Base-by-base conservation (phyloP, 768 basidiomycete species). In the Boletus rubescentipes region DNA sequence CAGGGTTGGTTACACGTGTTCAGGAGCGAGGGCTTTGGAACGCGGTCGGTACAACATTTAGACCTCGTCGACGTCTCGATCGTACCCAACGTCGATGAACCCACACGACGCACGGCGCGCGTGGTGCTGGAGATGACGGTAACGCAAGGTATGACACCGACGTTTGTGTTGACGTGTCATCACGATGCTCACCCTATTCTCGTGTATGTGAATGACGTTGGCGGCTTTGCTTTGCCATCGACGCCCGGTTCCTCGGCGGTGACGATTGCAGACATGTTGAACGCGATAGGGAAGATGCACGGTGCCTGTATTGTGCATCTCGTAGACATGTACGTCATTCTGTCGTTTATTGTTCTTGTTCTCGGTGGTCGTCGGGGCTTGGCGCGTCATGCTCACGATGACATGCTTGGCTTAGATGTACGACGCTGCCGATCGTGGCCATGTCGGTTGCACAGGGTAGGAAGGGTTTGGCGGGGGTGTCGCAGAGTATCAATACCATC, bases 41-140 rank as follows among this genome's bases (percentile, higher is more conserved):
- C 8, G 10, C 59, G 54, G 16, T 52, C 58, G 10, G 36, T 39
- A 16, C 50, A 53, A 9, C 14, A 11, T 1, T 15, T 72, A 45
- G 44, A 66, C 9, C 56, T 72, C 14, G 53, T 57, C 32, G 79
- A 81, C 34, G 73, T 80, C 3, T 77, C 76, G 32, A 59, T 80
- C 37, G 46, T 67, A 4, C 58, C 71, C 14, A 75, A 69, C 32
- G 52, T 58, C 4, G 69, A 75, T n/a, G 75, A 79, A 49, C 65
- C 68, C 0, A 7, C 53, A 39, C 74, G 61, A 56, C 65, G 63
- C 26, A 75, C 76, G 53, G 73, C 70, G 14, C 72, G 66, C 40
- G 70, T 79, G 42, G 69, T 75, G 5, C 67, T 71, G 40, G 77
- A 81, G 59, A 64, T 74, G 46, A 70, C 72, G 11, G 79, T 80